phyloP scores from a whole-genome alignment of 768 basidiomycete species.

The Guyanaporus albipodus region DNA sequence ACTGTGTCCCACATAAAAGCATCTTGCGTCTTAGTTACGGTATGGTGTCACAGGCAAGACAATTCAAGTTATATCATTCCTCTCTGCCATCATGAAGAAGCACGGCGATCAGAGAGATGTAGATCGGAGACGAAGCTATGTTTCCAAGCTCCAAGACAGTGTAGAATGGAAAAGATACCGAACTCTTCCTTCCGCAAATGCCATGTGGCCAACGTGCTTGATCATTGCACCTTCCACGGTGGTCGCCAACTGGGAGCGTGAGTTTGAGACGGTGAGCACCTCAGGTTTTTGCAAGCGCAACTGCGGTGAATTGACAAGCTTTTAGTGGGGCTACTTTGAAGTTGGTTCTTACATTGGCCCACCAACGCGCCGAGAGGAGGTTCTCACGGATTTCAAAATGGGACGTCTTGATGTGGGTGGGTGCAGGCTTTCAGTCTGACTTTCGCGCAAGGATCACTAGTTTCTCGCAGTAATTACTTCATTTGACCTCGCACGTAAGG shows the following conservation, averaged over 20 bases:
- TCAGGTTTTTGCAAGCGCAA: not conserved
- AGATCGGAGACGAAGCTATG: conserved; percentile 60
- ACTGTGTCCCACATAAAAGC: not conserved
- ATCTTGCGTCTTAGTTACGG: conserved; percentile 4
- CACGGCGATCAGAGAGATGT: conserved; percentile 58
- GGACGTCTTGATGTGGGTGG: conserved; percentile 82
- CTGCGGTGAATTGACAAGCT: not conserved
- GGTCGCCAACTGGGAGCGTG: conserved; percentile 84
- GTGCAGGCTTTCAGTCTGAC: conserved; percentile 24
- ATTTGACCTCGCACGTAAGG: conserved; percentile 67
- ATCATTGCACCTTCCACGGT: conserved; percentile 87
- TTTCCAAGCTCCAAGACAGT: conserved; percentile 63
- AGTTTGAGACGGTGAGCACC: conserved; percentile 67
- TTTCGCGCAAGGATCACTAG: not conserved
- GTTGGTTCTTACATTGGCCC: conserved; percentile 65
- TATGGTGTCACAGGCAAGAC: conserved; percentile 67
- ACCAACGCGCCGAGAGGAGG: conserved; percentile 47
- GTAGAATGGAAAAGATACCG: conserved; percentile 49
- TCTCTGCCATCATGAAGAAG: conserved; percentile 91
- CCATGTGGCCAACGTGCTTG: conserved; percentile 80
- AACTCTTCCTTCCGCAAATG: conserved; percentile 60
- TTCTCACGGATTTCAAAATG: conserved; percentile 68
- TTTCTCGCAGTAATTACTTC: conserved; percentile 65
- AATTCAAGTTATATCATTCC: conserved; percentile 85
- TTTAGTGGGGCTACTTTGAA: conserved; percentile 93